Percentiles rank a stretch among this genome's conserved stretches.
Evolutionary conservation across 2,329 filamentous ascomycete genomes (phyloP).

Genomic region (Escovopsis sp.): DNA sequence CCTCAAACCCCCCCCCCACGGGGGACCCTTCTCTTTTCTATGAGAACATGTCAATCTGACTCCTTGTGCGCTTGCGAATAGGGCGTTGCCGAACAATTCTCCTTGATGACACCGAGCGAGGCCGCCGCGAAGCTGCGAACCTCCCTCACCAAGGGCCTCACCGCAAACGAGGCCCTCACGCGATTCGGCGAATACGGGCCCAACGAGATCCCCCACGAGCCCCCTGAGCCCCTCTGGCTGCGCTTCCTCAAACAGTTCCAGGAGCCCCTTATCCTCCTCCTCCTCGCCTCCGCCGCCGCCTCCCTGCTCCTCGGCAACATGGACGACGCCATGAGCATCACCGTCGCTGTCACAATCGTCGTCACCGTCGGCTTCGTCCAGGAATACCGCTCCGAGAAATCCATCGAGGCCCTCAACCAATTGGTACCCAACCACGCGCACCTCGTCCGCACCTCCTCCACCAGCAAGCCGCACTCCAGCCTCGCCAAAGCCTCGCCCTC

Average conservation of each 20-base stretch:
- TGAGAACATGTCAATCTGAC: background rate
- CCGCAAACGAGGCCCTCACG: slow-evolving; percentile 64
- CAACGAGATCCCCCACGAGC: slow-evolving; percentile 90
- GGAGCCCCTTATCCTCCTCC: slow-evolving; percentile 84
- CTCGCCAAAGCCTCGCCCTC: slow-evolving; percentile 22
- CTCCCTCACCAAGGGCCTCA: slow-evolving; percentile 69
- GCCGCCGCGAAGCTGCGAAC: slow-evolving; percentile 65
- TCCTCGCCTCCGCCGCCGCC: slow-evolving; percentile 74
- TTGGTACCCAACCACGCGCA: slow-evolving; percentile 92
- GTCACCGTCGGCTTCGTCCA: slow-evolving; percentile 93
- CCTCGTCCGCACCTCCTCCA: slow-evolving; percentile 53
- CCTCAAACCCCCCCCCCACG: background rate
- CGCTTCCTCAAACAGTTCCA: slow-evolving; percentile 95
- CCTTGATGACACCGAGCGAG: slow-evolving; percentile 60
- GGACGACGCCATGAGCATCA: slow-evolving; percentile 91
- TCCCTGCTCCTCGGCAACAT: slow-evolving; percentile 85
- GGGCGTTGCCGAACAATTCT: slow-evolving; percentile 45
- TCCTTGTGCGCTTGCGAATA: slow-evolving; percentile 14
- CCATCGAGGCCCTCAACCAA: slow-evolving; percentile 84
- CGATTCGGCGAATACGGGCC: slow-evolving; percentile 69
- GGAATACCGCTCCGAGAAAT: slow-evolving; percentile 95
- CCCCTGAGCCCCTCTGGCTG: slow-evolving; percentile 86
- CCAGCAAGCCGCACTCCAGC: slow-evolving; percentile 6
- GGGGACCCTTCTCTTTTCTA: too few species aligned
- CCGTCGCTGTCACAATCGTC: slow-evolving; percentile 90